Conservation (phyloP, 2,329 filamentous ascomycete species). For the Lasiodiplodia hormozganensis region DNA sequence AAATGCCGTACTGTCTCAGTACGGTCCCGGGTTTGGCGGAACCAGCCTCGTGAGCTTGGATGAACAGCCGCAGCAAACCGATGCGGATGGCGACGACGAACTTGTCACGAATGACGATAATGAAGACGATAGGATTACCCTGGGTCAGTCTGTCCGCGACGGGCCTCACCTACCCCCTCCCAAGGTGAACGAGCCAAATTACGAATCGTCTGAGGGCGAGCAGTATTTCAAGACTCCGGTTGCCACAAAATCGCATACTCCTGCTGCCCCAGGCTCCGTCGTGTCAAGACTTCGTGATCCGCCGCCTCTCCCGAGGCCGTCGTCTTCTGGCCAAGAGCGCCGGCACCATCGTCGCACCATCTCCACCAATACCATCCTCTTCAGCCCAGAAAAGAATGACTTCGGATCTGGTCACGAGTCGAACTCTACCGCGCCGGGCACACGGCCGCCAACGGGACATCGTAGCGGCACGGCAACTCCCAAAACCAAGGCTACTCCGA, state of each 20-base stretch:
- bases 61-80: conserved; percentile 67
- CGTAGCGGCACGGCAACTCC: conserved; percentile 47
- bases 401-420: conserved; percentile 49
- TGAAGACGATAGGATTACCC: conserved; percentile 49
- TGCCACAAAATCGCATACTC: conserved; percentile 40
- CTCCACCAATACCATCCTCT: conserved; percentile 85
- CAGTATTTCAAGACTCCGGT: conserved; percentile 54
- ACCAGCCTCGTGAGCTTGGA: conserved; percentile 45
- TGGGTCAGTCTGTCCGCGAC: conserved; percentile 9
- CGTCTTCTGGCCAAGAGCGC: background rate
- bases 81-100: conserved; percentile 90
- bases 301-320: conserved; percentile 43
- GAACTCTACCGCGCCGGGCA: conserved; percentile 44
- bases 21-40: conserved; percentile 52
- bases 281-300: conserved; percentile 26
- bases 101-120: conserved; percentile 81
- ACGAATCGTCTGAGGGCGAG: conserved; percentile 44
- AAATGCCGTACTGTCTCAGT: conserved; percentile 46
- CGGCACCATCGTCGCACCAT: conserved; percentile 68
- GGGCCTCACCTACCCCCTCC: conserved; percentile 31
- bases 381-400: conserved; percentile 69
- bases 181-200: conserved; percentile 40
- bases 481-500: conserved; percentile 28
- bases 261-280: conserved; percentile 35
- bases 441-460: conserved; percentile 35